These are phyloP conservation scores for Pythium volutum DNA, from an alignment of 352 stramenopile genomes.

Conservation along the genomic window DNA sequence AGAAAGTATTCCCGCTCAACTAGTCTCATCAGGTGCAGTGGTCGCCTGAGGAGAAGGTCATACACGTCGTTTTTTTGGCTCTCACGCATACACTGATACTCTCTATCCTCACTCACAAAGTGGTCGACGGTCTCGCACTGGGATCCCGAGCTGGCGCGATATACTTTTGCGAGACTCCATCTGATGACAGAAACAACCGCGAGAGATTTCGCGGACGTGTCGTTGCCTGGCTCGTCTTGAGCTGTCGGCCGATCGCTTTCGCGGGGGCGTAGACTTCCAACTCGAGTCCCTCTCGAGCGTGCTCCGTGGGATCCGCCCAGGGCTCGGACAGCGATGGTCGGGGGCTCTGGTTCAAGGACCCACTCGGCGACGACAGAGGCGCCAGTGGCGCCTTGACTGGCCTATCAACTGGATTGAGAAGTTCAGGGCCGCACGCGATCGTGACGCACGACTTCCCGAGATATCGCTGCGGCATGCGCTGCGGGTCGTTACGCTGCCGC, in stretches of 20 bases:
- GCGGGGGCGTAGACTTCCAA: conserved; percentile 51
- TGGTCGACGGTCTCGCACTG: conserved; percentile 28
- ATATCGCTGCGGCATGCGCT: conserved; percentile 68
- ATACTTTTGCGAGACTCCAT: conserved; percentile 73
- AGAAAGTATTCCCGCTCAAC: conserved; percentile 62
- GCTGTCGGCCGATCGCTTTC: conserved; percentile 48
- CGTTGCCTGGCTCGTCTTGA: conserved; percentile 57
- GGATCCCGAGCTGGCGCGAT: conserved; percentile 33
- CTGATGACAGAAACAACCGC: conserved; percentile 64
- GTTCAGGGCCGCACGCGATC: conserved; percentile 55
- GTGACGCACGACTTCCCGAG: conserved; percentile 69
- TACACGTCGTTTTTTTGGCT: not conserved
- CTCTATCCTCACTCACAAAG: conserved; percentile 1
- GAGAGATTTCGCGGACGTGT: conserved; percentile 55
- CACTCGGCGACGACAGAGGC: conserved; percentile 16
- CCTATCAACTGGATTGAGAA: conserved; percentile 21
- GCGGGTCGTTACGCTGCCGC: conserved; percentile 59
- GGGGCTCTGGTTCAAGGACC: conserved; percentile 27
- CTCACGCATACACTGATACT: not conserved
- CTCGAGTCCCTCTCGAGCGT: conserved; percentile 45
- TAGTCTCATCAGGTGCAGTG: no score
- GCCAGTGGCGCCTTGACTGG: not conserved
- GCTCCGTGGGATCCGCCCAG: conserved; percentile 35
- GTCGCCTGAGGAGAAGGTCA: not conserved
- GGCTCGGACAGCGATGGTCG: not conserved